A percentile compares a stretch with the other conserved stretches of the same genome.
Evolutionary conservation across 2,329 filamentous ascomycete genomes (phyloP).

Genomic region (Diaporthe vaccinii): DNA sequence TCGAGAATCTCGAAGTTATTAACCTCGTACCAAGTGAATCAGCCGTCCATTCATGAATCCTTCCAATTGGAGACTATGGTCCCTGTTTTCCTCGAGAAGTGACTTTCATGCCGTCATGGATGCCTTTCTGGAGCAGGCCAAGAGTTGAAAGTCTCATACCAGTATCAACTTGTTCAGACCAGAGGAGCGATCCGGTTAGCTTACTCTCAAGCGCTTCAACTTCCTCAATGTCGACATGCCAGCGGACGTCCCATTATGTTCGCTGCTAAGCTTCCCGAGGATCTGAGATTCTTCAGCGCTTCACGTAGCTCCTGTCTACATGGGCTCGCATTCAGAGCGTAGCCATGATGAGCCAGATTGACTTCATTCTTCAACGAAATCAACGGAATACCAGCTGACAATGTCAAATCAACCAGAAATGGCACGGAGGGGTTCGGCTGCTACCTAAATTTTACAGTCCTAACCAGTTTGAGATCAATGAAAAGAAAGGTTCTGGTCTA

Average conservation of each 20-base stretch:
- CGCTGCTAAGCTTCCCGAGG: neutral
- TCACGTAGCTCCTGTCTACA: neutral
- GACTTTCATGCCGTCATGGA: no score
- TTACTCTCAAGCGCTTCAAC: neutral
- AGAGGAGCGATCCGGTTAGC: neutral
- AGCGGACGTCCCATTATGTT: neutral
- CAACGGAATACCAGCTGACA: neutral
- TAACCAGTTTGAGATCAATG: no score
- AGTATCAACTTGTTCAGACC: neutral
- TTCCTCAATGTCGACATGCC: neutral
- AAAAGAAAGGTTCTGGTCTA: neutral
- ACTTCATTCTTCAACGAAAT: neutral
- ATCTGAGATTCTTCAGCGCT: neutral
- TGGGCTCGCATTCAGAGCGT: neutral
- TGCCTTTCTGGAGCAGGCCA: neutral
- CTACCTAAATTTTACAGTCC: no score
- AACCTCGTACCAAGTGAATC: no score
- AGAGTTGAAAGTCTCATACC: neutral
- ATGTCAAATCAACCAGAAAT: neutral
- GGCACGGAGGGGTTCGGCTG: no score
- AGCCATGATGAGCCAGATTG: neutral
- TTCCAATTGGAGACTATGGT: no score
- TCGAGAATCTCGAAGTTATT: no score
- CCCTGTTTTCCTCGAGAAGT: no score
- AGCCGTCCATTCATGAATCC: no score